Evolutionary conservation across 2,329 filamentous ascomycete species (phyloP), one percentile per base, ranked within the genome.

Genomic region (Ciborinia camelliae): DNA sequence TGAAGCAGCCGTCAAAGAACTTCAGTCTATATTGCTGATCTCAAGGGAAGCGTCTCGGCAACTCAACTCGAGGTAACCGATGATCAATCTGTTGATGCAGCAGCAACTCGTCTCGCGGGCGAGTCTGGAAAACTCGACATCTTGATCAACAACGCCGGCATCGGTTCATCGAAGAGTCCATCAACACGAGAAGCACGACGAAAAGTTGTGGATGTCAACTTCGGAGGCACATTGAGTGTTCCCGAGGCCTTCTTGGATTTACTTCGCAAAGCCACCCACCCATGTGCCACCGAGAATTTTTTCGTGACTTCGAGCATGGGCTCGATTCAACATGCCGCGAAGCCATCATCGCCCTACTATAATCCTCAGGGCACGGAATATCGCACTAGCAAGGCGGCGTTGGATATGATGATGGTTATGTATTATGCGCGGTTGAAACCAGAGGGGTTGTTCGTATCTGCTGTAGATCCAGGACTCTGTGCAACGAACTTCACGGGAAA

Each of bases 131-230:
- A 61, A 5, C 62, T 70, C 20, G 68, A 70, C 41, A 66, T 76
- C 37, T 67, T 72, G 2, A 51, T 71, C 39, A 69, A 68, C 62
- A 72, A 72, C 51, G 71, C 71, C 15, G 71, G 70, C 15, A 66
- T 65, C 23, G 54, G 62, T 52, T 37, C 37, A 7, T 52, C 28
- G 12, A 48, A 63, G 18, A 30, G 52, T 14, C 4, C 26, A 18
- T 28, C n/a, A 2, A 45, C 43, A 45, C 35, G 59, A 2, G 52
- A 66, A 12, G 55, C 57, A 28, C 55, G 65, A 32, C 39, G 45
- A 9, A 52, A 53, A 8, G 39, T 65, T 10, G 30, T 68, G 10
- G 63, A 32, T 1, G 51, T 62, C 1, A 70, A 71, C 59, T 32
- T 53, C 4, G 30, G 68, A 6, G 66, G 66, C 20, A 43, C 43